Evolutionary conservation across 441 rosid species (phyloP).

Genomic region (Syzygium syzygioides): DNA sequence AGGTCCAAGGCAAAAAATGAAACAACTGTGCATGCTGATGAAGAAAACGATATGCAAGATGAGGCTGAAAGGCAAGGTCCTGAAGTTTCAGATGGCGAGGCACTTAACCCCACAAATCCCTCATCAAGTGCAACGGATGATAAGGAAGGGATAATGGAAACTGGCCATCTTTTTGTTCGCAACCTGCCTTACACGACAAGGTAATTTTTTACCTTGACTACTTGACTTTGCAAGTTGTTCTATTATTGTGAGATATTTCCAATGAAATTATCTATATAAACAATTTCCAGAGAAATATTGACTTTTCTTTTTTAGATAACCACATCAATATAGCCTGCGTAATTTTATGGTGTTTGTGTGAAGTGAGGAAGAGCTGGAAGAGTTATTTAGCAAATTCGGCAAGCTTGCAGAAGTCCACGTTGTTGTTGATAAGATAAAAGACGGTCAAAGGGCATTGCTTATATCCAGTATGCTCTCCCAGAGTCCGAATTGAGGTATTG

Average conservation of each 20-base stretch:
- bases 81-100: background rate
- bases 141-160: slow-evolving; percentile 33
- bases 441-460: slow-evolving; percentile 85
- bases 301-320: background rate
- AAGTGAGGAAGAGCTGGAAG: slow-evolving; percentile 90
- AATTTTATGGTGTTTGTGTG: background rate
- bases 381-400: slow-evolving; percentile 56
- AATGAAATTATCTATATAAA: too few relatives aligned
- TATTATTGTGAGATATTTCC: background rate
- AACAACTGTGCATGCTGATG: slow-evolving; percentile 3
- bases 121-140: slow-evolving; percentile 28
- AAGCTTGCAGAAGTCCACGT: slow-evolving; percentile 64
- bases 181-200: slow-evolving; percentile 76
- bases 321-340: background rate
- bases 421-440: slow-evolving; percentile 80
- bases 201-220: slow-evolving; percentile 20
- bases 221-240: background rate
- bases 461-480: slow-evolving; percentile 49
- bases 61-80: slow-evolving; percentile 29
- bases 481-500: slow-evolving; percentile 75
- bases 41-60: slow-evolving; percentile 10
- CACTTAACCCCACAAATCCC: slow-evolving; percentile 1
- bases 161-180: slow-evolving; percentile 73
- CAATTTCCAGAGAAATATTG: background rate
- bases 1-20: slow-evolving; percentile 1